phyloP scores from a whole-genome alignment of 768 basidiomycete genomes.

The Rubroboletus pulcherrimus region DNA sequence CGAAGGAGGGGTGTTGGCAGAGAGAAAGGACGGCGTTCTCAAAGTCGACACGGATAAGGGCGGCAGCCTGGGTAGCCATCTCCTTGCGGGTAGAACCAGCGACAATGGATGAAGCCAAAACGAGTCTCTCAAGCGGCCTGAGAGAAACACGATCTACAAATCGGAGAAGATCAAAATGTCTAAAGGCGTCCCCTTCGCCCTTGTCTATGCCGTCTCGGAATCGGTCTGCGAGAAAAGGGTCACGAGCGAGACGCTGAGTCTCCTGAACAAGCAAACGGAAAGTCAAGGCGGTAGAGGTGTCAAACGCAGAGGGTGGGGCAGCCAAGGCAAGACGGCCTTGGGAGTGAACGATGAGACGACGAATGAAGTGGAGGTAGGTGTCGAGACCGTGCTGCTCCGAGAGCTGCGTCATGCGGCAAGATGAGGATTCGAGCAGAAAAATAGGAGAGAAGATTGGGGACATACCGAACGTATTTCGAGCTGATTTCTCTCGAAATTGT shows the following conservation, averaged over 20 bases:
- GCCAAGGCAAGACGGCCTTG: constrained; percentile 63
- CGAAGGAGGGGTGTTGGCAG: constrained; percentile 77
- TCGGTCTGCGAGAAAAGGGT: constrained; percentile 85
- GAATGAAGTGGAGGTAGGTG: constrained; percentile 96
- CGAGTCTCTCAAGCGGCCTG: constrained; percentile 72
- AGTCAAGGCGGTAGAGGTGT: constrained; percentile 72
- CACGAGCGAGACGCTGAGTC: constrained; percentile 82
- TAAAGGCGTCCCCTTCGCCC: constrained; percentile 80
- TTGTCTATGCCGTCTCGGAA: constrained; percentile 89
- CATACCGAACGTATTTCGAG: constrained; percentile 91
- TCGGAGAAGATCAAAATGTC: constrained; percentile 77
- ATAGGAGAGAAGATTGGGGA: constrained; percentile 20
- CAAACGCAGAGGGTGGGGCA: constrained; percentile 60
- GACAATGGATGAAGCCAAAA: constrained; percentile 72
- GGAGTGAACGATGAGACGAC: constrained; percentile 88
- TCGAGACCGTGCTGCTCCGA: constrained; percentile 96
- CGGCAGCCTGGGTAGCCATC: constrained; percentile 54
- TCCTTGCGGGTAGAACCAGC: constrained; percentile 59
- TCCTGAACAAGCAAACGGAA: constrained; percentile 86
- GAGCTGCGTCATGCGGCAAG: constrained; percentile 51
- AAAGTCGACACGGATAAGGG: constrained; percentile 72
- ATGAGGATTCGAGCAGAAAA: constrained; percentile 10
- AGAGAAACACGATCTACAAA: constrained; percentile 81
- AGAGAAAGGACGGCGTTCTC: constrained; percentile 73
- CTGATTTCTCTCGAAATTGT: constrained; percentile 93